Base-by-base conservation (phyloP, 495 filamentous ascomycete genomes). In the Tuber aestivum region DNA sequence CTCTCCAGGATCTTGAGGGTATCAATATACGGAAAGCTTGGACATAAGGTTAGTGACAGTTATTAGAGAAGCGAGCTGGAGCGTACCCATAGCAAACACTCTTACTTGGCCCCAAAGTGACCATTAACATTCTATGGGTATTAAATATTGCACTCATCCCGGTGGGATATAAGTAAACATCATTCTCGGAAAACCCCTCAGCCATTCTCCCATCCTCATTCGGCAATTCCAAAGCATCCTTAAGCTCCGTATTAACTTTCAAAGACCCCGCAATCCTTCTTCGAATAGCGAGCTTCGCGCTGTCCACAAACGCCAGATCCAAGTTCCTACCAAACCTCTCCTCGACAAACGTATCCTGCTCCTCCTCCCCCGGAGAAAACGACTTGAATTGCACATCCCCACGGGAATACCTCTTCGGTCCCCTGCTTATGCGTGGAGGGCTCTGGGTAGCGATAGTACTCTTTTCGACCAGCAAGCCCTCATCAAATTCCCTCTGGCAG, bases 61-160 rank as follows among this genome's bases (percentile, higher is more conserved):
- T 48, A 37, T 10, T n/a, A 23, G 32, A 56, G n/a, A 3, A n/a
- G 70, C 32, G 35, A 35, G n/a, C 38, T 37, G 42, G 70, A 32
- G 35, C 78, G 69, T 78, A 87, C 87, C 92, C 93, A 82, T 89
- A 93, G 77, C 89, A 90, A 78, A 94, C 87, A 80, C 91, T 93
- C 83, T 92, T 92, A 75, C 87, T 81, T 38, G 80, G 84, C 18
- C 89, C 89, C 68, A 89, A 41, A 5, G 61, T 87, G 6, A 88
- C 86, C 74, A 84, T 85, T 76, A 96, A 84, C 32, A 97, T 83
- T 72, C 91, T 90, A 83, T 98, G 95, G 0, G 91, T 87, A 77
- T 93, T 92, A 84, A 94, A 99, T 35, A 99, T 97, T 48, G 95
- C 89, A 81, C 90, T 97, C 94, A 99, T 99, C 38, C 95, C 95